Percentiles rank a stretch among this genome's conserved stretches.
Evolutionary conservation across 495 filamentous ascomycete species (phyloP).

Genomic region (Annulohypoxylon moriforme): DNA sequence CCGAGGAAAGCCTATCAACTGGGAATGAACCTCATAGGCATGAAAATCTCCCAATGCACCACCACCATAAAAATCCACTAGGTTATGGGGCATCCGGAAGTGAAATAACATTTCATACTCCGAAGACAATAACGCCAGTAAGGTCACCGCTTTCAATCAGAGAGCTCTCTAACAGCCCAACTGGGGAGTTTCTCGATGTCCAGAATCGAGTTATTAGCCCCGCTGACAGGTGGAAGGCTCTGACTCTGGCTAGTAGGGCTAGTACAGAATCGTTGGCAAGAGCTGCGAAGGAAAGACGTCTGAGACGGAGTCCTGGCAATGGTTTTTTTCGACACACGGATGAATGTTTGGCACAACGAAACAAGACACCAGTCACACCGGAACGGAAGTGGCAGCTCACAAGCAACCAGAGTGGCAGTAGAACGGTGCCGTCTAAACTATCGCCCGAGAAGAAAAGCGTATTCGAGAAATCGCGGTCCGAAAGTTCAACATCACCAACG

Average conservation of each 20-base stretch:
- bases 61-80: background rate
- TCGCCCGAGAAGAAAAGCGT: constrained; percentile 25
- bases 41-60: background rate
- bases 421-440: constrained; percentile 14
- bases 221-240: constrained; percentile 36
- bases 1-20: constrained; percentile 46
- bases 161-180: constrained; percentile 3
- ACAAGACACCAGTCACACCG: constrained; percentile 5
- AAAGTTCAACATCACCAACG: background rate
- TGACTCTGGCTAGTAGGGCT: constrained; percentile 31
- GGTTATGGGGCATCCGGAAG: constrained; percentile 16
- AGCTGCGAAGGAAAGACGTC: constrained; percentile 43
- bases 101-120: constrained; percentile 24
- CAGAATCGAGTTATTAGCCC: background rate
- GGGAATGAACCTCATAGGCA: background rate
- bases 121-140: constrained; percentile 4
- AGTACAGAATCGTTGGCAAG: constrained; percentile 43
- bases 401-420: constrained; percentile 1
- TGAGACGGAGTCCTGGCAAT: constrained; percentile 34
- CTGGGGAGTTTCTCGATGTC: background rate
- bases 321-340: constrained; percentile 20
- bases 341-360: constrained; percentile 11
- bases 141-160: constrained; percentile 18
- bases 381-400: constrained; percentile 20
- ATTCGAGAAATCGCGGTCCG: constrained; percentile 13